Conservation (phyloP, 148 eudicot genomes). For the Amaranthus hypochondriacus region DNA sequence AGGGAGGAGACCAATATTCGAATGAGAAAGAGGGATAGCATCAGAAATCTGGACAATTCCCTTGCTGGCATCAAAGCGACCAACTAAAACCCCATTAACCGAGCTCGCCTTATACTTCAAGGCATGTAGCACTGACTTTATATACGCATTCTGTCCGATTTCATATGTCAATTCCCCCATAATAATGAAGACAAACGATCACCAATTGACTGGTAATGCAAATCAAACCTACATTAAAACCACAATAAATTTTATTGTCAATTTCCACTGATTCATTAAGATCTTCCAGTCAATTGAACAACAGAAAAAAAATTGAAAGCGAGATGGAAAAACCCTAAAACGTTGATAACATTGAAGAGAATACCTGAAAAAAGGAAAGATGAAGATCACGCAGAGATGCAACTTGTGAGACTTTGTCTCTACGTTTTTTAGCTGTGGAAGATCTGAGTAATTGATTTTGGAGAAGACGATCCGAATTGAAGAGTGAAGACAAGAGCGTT, state of each 20-base stretch:
- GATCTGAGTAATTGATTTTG: too few species aligned
- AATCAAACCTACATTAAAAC: slow-evolving; percentile 6
- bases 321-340: background rate
- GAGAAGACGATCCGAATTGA: too few species aligned
- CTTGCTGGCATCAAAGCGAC: slow-evolving; percentile 36
- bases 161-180: slow-evolving; percentile 44
- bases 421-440: too few species aligned
- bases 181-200: slow-evolving; percentile 14
- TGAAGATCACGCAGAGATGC: too few species aligned
- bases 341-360: too few species aligned
- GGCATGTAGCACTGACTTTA: slow-evolving; percentile 70
- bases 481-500: too few species aligned
- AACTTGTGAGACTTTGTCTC: too few species aligned
- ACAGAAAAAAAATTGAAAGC: background rate
- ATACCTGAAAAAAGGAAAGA: too few species aligned
- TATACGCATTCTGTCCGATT: slow-evolving; percentile 65
- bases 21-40: slow-evolving; percentile 76
- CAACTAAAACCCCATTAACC: slow-evolving; percentile 72
- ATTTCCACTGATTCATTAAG: background rate
- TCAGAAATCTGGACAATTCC: slow-evolving; percentile 59
- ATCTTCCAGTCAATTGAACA: background rate
- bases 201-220: slow-evolving; percentile 11
- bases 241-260: background rate
- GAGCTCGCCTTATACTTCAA: slow-evolving; percentile 54
- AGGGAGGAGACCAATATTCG: slow-evolving; percentile 68